Conservation (phyloP, 306 rosid genomes). For the Fagus sylvatica region DNA sequence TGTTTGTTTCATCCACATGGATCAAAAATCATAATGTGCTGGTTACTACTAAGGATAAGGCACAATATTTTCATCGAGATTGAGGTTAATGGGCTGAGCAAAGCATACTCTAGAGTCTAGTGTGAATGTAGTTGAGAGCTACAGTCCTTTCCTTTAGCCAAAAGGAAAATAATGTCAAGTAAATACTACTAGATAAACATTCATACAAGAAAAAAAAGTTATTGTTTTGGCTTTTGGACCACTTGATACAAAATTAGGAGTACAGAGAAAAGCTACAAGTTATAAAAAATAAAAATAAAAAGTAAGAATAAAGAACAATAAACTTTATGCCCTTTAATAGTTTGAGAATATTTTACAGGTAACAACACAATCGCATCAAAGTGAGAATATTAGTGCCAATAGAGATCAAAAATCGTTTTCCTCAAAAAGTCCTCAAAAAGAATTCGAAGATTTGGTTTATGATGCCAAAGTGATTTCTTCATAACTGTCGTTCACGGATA, state of each 20-base stretch:
- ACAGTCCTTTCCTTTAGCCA: too few species aligned
- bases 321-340: not conserved
- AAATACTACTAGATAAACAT: too few species aligned
- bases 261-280: not conserved
- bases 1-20: too few species aligned
- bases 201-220: too few species aligned
- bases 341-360: not conserved
- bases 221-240: too few species aligned
- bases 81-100: too few species aligned
- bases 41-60: too few species aligned
- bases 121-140: too few species aligned
- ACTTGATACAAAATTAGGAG: not conserved
- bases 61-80: too few species aligned
- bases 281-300: not conserved
- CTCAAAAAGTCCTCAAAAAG: not conserved
- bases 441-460: not conserved
- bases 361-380: not conserved
- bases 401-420: not conserved
- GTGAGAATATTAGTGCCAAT: not conserved
- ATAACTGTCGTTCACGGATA: not conserved
- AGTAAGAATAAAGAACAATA: not conserved
- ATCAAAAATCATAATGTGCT: too few species aligned
- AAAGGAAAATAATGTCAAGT: too few species aligned
- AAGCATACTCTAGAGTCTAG: too few species aligned
- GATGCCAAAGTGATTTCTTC: not conserved